These are phyloP conservation scores for Euphrasia arctica DNA, from an alignment of 305 asterid genomes.

Conservation along the genomic window DNA sequence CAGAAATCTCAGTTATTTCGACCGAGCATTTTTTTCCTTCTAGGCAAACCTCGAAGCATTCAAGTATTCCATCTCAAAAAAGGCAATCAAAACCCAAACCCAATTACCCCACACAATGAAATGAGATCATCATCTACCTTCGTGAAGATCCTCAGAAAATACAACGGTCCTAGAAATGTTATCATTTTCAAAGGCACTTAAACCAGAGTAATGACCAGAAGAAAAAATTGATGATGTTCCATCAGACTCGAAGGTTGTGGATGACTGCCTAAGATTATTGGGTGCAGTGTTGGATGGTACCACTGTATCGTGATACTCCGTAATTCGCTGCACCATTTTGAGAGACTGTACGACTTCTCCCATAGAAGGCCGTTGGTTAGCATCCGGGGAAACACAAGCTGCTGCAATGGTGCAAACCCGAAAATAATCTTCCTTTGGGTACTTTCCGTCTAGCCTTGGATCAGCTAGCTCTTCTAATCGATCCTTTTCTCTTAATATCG, in stretches of 20 bases:
- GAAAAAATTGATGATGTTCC: conserved; percentile 91
- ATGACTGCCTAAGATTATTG: conserved; percentile 80
- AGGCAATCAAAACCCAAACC: neutral
- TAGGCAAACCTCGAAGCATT: conserved; percentile 13
- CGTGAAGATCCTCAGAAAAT: conserved; percentile 95
- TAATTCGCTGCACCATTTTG: conserved; percentile 83
- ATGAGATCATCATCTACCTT: conserved; percentile 67
- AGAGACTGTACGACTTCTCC: conserved; percentile 99
- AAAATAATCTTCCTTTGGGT: conserved; percentile 77
- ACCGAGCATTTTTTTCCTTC: neutral
- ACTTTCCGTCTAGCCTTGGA: conserved; percentile 70
- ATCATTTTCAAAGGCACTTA: conserved; percentile 64
- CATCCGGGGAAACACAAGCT: conserved; percentile 97
- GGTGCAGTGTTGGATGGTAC: conserved; percentile 48
- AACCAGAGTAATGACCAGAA: conserved; percentile 90
- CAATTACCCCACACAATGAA: conserved; percentile 15
- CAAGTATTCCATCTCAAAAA: neutral
- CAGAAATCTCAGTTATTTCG: conserved; percentile 6
- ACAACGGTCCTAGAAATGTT: conserved; percentile 61
- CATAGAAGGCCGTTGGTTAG: conserved; percentile 89
- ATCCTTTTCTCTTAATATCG: conserved; percentile 79
- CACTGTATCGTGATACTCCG: conserved; percentile 67
- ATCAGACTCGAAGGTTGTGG: conserved; percentile 87
- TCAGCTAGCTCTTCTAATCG: conserved; percentile 91
- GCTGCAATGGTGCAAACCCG: conserved; percentile 97